Evolutionary conservation across 768 basidiomycete genomes (phyloP).

Genomic region (Rickenella mellea): DNA sequence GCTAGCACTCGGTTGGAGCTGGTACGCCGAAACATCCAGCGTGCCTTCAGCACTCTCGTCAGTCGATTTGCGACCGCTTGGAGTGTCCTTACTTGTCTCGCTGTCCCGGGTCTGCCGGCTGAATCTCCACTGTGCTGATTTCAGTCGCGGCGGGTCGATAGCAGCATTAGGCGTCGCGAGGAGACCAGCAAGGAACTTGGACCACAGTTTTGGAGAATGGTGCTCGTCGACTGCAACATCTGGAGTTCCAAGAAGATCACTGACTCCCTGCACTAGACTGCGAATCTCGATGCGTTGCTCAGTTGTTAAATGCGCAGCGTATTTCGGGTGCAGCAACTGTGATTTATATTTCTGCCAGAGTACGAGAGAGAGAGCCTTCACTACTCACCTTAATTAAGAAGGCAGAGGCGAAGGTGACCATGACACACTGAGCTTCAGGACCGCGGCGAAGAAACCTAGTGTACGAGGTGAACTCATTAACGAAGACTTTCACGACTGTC

Average conservation of each 20-base stretch:
- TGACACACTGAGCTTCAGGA: conserved; percentile 72
- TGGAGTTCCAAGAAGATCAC: conserved; percentile 57
- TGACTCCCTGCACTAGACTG: conserved; percentile 50
- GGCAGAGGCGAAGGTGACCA: conserved; percentile 71
- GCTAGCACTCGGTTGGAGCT: no score
- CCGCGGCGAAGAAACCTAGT: conserved; percentile 55
- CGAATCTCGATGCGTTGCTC: conserved; percentile 57
- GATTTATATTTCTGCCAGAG: background rate
- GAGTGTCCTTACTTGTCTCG: no score
- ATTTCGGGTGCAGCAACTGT: conserved; percentile 73
- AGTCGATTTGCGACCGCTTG: no score
- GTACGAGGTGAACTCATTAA: conserved; percentile 49
- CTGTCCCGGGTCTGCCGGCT: no score
- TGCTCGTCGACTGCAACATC: conserved; percentile 76
- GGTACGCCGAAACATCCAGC: no score
- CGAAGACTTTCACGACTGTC: conserved; percentile 53
- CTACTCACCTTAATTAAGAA: conserved; percentile 72
- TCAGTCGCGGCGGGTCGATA: no score
- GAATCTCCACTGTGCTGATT: no score
- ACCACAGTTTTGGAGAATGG: conserved; percentile 73
- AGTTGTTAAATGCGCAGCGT: conserved; percentile 45
- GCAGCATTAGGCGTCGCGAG: conserved; percentile 60
- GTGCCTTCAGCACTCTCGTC: no score
- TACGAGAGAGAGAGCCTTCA: background rate
- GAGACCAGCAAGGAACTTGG: conserved; percentile 67